A percentile compares a stretch with the other conserved stretches of the same genome.
Evolutionary conservation across 169 alveolate species (phyloP).

Genomic region (Plasmodium coatneyi): DNA sequence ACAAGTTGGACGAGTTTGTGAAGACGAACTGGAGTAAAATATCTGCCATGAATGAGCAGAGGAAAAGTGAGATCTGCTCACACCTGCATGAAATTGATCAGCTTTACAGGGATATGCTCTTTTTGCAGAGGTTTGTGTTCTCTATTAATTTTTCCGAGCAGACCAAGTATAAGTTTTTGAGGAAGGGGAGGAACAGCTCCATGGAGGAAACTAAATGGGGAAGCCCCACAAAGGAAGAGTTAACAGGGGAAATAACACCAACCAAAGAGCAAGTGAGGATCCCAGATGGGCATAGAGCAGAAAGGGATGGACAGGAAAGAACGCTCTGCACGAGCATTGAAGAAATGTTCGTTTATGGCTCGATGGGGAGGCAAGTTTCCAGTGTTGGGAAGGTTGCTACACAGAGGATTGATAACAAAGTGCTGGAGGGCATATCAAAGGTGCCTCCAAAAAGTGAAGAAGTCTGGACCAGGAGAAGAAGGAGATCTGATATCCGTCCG

Average conservation of each 20-base stretch:
- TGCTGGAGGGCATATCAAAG: background rate
- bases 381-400: background rate
- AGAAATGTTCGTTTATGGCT: background rate
- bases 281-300: background rate
- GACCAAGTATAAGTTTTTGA: slow-evolving; percentile 39
- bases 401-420: background rate
- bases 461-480: background rate
- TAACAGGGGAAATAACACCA: background rate
- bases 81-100: background rate
- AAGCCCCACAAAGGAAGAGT: background rate
- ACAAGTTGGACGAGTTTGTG: slow-evolving; percentile 2
- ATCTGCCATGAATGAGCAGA: slow-evolving; percentile 15
- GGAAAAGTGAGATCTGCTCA: slow-evolving; percentile 26
- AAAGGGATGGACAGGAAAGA: background rate
- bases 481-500: background rate
- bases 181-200: background rate
- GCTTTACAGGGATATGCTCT: slow-evolving; percentile 4
- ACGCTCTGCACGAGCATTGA: background rate
- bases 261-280: background rate
- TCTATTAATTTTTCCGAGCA: slow-evolving; percentile 33
- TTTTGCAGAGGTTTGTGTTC: slow-evolving; percentile 20
- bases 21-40: slow-evolving; percentile 17
- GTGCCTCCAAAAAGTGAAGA: background rate
- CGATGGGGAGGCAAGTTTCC: background rate
- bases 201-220: background rate